These are phyloP conservation scores for Pseudogymnoascus verrucosus DNA, from an alignment of 2,329 filamentous ascomycete genomes.

Conservation along the genomic window DNA sequence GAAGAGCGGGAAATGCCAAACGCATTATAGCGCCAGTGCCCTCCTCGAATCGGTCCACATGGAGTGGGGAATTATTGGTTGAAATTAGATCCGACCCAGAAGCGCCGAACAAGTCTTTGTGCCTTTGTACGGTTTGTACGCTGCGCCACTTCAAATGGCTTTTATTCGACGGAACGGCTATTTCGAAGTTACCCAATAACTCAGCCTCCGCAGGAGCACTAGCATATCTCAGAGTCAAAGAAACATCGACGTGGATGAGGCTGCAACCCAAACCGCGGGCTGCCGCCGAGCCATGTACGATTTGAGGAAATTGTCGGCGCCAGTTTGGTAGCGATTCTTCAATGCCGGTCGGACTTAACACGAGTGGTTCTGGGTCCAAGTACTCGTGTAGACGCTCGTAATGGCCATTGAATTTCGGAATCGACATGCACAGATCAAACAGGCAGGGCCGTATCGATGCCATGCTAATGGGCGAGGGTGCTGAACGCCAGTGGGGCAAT, in stretches of 20 bases:
- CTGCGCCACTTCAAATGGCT: constrained; percentile 51
- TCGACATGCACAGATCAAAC: constrained; percentile 46
- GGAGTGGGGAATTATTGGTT: constrained; percentile 12
- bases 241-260: constrained; percentile 55
- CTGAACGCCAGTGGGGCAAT: constrained; percentile 51
- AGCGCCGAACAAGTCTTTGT: constrained; percentile 42
- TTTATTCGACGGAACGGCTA: constrained; percentile 42
- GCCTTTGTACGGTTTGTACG: constrained; percentile 49
- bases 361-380: background rate
- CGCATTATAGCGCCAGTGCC: constrained; percentile 18
- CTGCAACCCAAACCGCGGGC: constrained; percentile 46
- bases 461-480: constrained; percentile 34
- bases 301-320: constrained; percentile 50
- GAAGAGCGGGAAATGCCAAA: constrained; percentile 23
- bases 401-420: constrained; percentile 51
- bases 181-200: constrained; percentile 51
- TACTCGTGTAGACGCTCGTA: constrained; percentile 31
- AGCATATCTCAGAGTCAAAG: constrained; percentile 49
- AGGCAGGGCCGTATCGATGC: background rate
- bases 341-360: background rate
- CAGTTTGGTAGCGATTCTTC: constrained; percentile 45
- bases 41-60: constrained; percentile 12
- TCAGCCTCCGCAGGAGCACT: constrained; percentile 52
- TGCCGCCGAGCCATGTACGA: constrained; percentile 42
- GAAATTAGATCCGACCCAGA: constrained; percentile 31